Evolutionary conservation across 2,329 filamentous ascomycete genomes (phyloP), one percentile per base, ranked within the genome.

Genomic region (Pseudocercospora cruenta): DNA sequence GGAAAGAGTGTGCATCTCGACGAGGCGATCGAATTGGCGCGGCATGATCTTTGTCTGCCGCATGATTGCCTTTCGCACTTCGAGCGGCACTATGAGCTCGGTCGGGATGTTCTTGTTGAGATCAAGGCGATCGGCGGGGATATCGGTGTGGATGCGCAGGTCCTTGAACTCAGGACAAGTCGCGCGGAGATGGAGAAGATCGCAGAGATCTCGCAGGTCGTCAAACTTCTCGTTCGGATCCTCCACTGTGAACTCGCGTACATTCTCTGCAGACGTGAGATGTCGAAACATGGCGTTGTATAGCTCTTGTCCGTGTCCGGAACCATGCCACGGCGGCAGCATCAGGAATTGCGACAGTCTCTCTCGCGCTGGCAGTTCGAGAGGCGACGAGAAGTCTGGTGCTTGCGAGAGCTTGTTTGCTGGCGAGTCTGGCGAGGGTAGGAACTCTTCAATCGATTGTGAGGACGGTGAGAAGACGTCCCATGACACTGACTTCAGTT

Each of bases 261-360:
- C 90, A 67, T 90, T 88, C 5, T 66, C 33, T 0, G 86, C 78
- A 64, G 91, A 86, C 36, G 87, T 83, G 65, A 91, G 84, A 69
- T 92, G 91, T 7, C 85, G 80, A 75, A 93, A 94, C 71, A 98
- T 92, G 58, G 88, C 85, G 66, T 88, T 88, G 82, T 98, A 99
- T 45, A 99, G 87, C 49, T 88, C 85, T 10, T 88, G 86, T 39
- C 94, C 95, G 58, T 94, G 89, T 16, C 93, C 93, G 67, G 88
- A 87, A 67, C 87, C 85, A 77, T 97, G 94, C 78, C 93, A 96
- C 5, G 93, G 91, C 1, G 94, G 94, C 10, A 99, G 84, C 69
- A 99, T 90, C 67, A 99, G 76, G 79, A 98, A 98, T 78, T 99
- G 95, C 0, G 94, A 96, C 70, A 99, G 92, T 53, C 96, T 87